Conservation (phyloP, 805 yeast species). For the Starmerella stigmatis region DNA sequence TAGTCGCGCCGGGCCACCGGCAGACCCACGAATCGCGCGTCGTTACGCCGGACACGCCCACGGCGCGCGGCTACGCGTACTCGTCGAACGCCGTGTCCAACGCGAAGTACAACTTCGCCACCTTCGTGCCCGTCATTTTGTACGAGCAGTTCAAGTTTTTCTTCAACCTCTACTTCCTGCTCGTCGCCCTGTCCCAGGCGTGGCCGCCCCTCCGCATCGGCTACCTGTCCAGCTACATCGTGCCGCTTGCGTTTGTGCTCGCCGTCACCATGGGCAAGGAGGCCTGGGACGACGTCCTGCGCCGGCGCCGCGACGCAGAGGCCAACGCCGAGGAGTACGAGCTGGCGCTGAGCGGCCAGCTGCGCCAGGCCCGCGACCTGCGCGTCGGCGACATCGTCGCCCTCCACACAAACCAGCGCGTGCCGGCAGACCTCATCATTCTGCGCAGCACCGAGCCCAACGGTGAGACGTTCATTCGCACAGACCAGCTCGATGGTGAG, state of each 20-base stretch:
- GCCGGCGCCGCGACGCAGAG: constrained; percentile 82
- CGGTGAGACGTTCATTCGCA: constrained; percentile 88
- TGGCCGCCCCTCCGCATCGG: constrained; percentile 87
- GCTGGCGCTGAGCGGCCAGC: constrained; percentile 36
- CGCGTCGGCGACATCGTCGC: constrained; percentile 79
- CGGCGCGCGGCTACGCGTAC: constrained; percentile 21
- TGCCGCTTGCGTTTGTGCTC: constrained; percentile 87
- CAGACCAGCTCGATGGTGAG: constrained; percentile 97
- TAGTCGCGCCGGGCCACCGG: neutral
- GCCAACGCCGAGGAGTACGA: constrained; percentile 77
- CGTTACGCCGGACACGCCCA: constrained; percentile 17
- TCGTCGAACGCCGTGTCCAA: constrained; percentile 78
- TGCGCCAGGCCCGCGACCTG: constrained; percentile 49
- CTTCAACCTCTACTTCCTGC: constrained; percentile 79
- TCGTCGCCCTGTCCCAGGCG: constrained; percentile 90
- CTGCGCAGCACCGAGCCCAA: constrained; percentile 67
- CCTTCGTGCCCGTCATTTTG: constrained; percentile 78
- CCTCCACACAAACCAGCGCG: constrained; percentile 67
- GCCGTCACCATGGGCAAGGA: constrained; percentile 91
- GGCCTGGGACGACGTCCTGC: constrained; percentile 83
- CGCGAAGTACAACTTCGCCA: constrained; percentile 82
- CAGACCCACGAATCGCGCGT: constrained; percentile 3
- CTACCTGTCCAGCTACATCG: constrained; percentile 81
- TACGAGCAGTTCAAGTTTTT: constrained; percentile 96
- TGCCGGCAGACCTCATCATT: constrained; percentile 88